Base-by-base conservation (phyloP, 2,329 filamentous ascomycete species). In the Paraphoma sp. region DNA sequence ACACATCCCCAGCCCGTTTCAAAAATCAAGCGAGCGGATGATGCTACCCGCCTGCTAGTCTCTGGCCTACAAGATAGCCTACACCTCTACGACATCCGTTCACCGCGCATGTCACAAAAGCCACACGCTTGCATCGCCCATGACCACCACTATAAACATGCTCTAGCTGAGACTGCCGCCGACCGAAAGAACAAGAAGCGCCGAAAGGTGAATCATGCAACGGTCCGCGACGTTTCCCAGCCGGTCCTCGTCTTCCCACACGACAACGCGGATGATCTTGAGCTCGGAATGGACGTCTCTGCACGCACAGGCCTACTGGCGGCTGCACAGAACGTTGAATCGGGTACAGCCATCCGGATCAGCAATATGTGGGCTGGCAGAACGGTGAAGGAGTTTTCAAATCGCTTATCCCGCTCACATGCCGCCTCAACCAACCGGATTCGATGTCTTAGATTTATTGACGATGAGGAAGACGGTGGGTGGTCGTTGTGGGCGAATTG, bases 311-410 rank as follows among this genome's bases (percentile, higher is more conserved):
- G 75, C 0, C 59, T 78, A 6, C 45, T 77, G 2, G 75, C 75
- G 6, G 74, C 73, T 1, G 63, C 64, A 0, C 70, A 75, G 43
- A 69, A 73, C 31, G 12, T 55, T 6, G 60, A 54, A 1, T 60
- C 53, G 10, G 48, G 53, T 2, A 51, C 54, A 4, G 64, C 60
- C 14, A 59, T 77, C 11, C 54, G 60, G 5, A 55, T 78, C 0
- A 72, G 69, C 43, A 76, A 71, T 45, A 44, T 78, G 43, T 72
- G 69, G 60, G 73, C 70, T 0, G 76, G 76, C 4, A 62, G 64
- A 28, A 47, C 59, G 16, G 58, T 73, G 1, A 63, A 60, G n/a
- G 67, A 71, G 45, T 64, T 72, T n/a, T 36, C 33, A 31, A 49
- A 14, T 12, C 28, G 7, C 28, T 3, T 30, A 43, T 8, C 36